Conservation (phyloP, 208 protist genomes). For the Leishmania lainsoni region DNA sequence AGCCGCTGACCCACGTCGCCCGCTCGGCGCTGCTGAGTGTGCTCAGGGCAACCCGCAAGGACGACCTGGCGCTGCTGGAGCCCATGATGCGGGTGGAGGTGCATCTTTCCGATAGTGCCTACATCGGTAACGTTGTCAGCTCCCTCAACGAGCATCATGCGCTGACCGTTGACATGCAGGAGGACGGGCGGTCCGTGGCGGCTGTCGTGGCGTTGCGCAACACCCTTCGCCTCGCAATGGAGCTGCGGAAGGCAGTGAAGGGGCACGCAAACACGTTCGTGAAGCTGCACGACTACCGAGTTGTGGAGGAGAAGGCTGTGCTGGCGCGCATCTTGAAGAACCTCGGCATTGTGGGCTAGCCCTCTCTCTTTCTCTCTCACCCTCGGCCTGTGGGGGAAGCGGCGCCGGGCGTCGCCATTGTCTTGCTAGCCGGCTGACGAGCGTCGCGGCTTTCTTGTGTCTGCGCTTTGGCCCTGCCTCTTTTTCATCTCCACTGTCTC, state of each 20-base stretch:
- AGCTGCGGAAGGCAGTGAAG: constrained; percentile 86
- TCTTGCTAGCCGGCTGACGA: not conserved
- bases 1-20: constrained; percentile 44
- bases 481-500: not conserved
- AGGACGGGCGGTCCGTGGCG: constrained; percentile 75
- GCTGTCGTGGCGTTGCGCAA: constrained; percentile 86
- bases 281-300: constrained; percentile 71
- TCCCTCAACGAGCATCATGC: constrained; percentile 83
- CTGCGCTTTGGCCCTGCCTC: not conserved
- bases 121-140: constrained; percentile 74
- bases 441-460: not conserved
- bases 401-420: not conserved
- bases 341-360: constrained; percentile 62
- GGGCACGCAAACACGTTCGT: constrained; percentile 85
- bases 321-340: constrained; percentile 80
- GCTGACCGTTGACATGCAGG: constrained; percentile 77
- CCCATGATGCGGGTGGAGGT: constrained; percentile 92
- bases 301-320: constrained; percentile 80
- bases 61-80: constrained; percentile 65
- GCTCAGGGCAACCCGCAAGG: constrained; percentile 38
- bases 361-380: not conserved
- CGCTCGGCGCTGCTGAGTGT: constrained; percentile 56
- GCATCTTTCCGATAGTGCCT: constrained; percentile 73
- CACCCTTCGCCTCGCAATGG: constrained; percentile 84
- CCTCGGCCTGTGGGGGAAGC: not conserved